Conservation (phyloP, 352 stramenopile genomes). For the Globisporangium echinulatum region DNA sequence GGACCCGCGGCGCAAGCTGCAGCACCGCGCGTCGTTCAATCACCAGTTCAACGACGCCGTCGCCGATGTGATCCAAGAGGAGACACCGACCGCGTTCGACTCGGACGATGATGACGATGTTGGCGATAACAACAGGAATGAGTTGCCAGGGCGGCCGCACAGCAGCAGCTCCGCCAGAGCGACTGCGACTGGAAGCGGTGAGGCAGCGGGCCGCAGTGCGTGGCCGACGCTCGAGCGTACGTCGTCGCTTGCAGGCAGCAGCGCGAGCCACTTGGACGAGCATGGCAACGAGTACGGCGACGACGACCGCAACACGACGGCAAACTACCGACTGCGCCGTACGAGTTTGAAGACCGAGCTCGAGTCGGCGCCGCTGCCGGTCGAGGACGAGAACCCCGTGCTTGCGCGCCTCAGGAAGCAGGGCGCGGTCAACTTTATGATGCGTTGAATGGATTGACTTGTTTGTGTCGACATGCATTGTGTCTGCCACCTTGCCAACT, state of each 20-base stretch:
- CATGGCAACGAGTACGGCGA: constrained; percentile 26
- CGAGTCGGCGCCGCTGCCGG: constrained; percentile 19
- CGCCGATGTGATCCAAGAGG: constrained; percentile 52
- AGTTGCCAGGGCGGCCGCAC: not conserved
- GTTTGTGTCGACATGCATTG: not conserved
- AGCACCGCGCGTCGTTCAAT: constrained; percentile 56
- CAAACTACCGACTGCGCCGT: constrained; percentile 26
- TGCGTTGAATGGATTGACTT: constrained; percentile 23
- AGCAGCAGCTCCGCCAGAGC: not conserved
- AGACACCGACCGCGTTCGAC: constrained; percentile 45
- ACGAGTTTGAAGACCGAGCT: constrained; percentile 44
- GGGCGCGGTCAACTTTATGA: constrained; percentile 81
- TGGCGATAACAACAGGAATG: constrained; percentile 7
- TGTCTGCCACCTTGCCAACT: too few species aligned
- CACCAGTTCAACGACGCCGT: constrained; percentile 46
- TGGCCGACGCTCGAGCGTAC: constrained; percentile 15
- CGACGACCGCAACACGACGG: constrained; percentile 11
- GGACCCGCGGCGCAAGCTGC: constrained; percentile 57
- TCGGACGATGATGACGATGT: constrained; percentile 41
- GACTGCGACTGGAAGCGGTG: not conserved
- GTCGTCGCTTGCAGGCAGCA: constrained; percentile 15
- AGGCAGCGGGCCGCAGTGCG: not conserved
- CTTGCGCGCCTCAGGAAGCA: constrained; percentile 73
- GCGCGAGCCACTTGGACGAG: constrained; percentile 15
- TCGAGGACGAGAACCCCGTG: constrained; percentile 62